Evolutionary conservation across 2,329 filamentous ascomycete genomes (phyloP).

Genomic region (Fonsecaea pedrosoi): DNA sequence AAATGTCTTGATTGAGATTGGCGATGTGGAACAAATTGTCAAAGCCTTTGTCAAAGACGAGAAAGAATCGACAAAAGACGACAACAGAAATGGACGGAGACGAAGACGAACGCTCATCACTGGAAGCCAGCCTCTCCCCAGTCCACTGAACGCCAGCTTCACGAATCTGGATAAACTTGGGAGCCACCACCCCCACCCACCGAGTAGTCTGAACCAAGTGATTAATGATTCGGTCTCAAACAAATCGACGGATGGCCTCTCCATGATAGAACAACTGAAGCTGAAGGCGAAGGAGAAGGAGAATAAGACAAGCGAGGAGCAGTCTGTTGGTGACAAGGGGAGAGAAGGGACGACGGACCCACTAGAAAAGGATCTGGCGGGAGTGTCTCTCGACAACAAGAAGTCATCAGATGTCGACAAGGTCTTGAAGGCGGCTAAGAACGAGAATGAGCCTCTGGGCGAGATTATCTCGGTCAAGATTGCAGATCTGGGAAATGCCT

Average conservation of each 20-base stretch:
- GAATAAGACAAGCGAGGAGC: slow-evolving; percentile 35
- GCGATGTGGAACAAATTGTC: slow-evolving; percentile 97
- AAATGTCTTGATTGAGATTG: slow-evolving; percentile 98
- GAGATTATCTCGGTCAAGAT: slow-evolving; percentile 96
- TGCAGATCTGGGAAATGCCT: slow-evolving; percentile 95
- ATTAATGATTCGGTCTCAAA: slow-evolving; percentile 68
- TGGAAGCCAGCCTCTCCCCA: slow-evolving; percentile 93
- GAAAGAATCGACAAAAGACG: slow-evolving; percentile 77
- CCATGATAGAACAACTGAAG: slow-evolving; percentile 65
- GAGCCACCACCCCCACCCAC: slow-evolving; percentile 64
- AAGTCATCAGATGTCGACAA: slow-evolving; percentile 66
- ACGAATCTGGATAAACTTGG: slow-evolving; percentile 74
- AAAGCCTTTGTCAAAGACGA: slow-evolving; percentile 93
- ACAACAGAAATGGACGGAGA: slow-evolving; percentile 88
- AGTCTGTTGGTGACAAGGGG: slow-evolving; percentile 58
- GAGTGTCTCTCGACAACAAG: slow-evolving; percentile 85
- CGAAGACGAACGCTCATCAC: slow-evolving; percentile 93
- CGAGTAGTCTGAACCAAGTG: slow-evolving; percentile 79
- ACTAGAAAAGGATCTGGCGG: slow-evolving; percentile 89
- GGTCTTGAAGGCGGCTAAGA: slow-evolving; percentile 48
- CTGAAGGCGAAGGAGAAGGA: slow-evolving; percentile 52
- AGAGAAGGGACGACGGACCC: slow-evolving; percentile 77
- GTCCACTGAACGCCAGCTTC: slow-evolving; percentile 91
- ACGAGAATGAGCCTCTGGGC: slow-evolving; percentile 60
- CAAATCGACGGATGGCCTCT: slow-evolving; percentile 49